These are phyloP conservation scores for Diutina catenulata DNA, from an alignment of 1,139 yeast species.

Conservation along the genomic window DNA sequence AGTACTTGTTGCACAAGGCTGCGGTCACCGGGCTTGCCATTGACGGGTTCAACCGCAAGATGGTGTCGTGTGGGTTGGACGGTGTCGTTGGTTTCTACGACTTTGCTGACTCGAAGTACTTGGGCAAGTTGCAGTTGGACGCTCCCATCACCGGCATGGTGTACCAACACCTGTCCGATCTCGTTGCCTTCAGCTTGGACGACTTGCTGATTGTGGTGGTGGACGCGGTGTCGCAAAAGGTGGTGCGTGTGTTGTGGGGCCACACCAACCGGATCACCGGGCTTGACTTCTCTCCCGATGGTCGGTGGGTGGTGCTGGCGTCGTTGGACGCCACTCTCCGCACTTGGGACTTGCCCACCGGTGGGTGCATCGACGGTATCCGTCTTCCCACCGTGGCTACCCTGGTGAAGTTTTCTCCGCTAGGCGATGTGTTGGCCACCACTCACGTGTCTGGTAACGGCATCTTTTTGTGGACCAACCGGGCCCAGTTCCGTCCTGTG, in stretches of 20 bases:
- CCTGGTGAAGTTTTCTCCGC: constrained; percentile 67
- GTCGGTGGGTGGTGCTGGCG: constrained; percentile 86
- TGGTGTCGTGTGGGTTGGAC: constrained; percentile 84
- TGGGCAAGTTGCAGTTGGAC: constrained; percentile 58
- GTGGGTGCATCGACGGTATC: constrained; percentile 93
- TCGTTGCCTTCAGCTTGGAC: constrained; percentile 78
- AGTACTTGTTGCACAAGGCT: constrained; percentile 48
- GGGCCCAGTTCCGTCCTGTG: constrained; percentile 68
- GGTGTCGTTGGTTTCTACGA: constrained; percentile 85
- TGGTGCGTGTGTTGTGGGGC: constrained; percentile 83
- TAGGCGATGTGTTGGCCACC: constrained; percentile 88
- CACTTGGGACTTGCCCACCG: constrained; percentile 97
- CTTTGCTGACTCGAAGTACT: constrained; percentile 57
- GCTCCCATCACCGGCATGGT: constrained; percentile 72
- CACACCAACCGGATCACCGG: constrained; percentile 84
- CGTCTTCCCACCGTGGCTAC: constrained; percentile 71
- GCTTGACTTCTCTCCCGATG: constrained; percentile 88
- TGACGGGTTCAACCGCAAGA: constrained; percentile 79
- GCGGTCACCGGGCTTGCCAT: constrained; percentile 83
- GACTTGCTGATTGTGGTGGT: constrained; percentile 76
- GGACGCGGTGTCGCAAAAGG: constrained; percentile 69
- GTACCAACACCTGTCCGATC: constrained; percentile 72
- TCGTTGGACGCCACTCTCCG: constrained; percentile 80
- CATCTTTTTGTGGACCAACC: constrained; percentile 83
- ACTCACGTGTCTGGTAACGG: constrained; percentile 90